A percentile compares a stretch with the other conserved stretches of the same genome.
phyloP scores from a whole-genome alignment of 495 filamentous ascomycete genomes.

The Choiromyces venosus region DNA sequence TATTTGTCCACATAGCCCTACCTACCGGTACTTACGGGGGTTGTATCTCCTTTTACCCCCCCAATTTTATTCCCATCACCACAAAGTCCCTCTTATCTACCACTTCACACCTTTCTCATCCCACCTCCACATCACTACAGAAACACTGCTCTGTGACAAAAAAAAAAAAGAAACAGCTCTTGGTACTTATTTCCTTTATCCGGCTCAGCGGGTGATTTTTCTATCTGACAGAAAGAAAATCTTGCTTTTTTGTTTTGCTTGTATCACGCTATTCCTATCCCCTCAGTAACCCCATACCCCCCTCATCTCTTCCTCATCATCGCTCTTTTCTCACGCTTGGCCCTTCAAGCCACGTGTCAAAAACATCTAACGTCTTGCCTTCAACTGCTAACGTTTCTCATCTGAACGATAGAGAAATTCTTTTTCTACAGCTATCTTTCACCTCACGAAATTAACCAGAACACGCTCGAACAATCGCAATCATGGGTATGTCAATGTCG shows the following conservation, averaged over 20 bases:
- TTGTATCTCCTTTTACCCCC: neutral
- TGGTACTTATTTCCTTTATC: neutral
- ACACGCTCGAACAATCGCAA: conserved; percentile 47
- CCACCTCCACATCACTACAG: neutral
- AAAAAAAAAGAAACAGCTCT: neutral
- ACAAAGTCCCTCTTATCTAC: neutral
- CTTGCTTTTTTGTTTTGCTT: conserved; percentile 28
- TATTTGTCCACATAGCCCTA: neutral
- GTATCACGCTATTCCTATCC: conserved; percentile 13
- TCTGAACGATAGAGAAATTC: conserved; percentile 22
- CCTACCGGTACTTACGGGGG: neutral
- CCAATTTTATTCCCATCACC: neutral
- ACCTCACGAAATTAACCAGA: conserved; percentile 29
- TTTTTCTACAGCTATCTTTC: conserved; percentile 13
- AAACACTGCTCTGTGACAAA: neutral
- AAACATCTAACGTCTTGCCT: conserved; percentile 14
- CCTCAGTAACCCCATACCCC: conserved; percentile 1
- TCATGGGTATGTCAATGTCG: conserved; percentile 91
- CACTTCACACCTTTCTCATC: neutral
- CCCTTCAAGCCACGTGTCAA: conserved; percentile 25
- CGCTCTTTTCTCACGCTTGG: neutral
- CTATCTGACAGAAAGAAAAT: conserved; percentile 10
- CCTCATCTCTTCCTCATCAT: neutral
- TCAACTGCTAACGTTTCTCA: conserved; percentile 22
- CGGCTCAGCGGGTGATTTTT: neutral